phyloP scores from a whole-genome alignment of 225 moss, liverwort and hornwort species.

The Bryoerythrophyllum caledonicum region DNA sequence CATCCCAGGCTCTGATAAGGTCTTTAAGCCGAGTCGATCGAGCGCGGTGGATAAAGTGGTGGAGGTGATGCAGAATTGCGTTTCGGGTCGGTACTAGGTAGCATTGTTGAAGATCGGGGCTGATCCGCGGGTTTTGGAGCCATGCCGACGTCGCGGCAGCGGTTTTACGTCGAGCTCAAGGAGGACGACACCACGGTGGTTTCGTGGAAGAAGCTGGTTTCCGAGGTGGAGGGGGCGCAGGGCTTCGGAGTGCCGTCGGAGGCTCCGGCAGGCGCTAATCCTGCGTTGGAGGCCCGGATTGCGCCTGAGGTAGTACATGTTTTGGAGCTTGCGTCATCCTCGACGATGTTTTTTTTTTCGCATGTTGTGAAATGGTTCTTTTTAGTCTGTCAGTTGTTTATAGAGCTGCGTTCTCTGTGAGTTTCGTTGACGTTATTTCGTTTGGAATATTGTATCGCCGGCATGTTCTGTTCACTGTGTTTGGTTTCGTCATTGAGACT shows the following conservation, averaged over 20 bases:
- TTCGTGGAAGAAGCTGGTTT: slow-evolving; percentile 61
- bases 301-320: slow-evolving; percentile 70
- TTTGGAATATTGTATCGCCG: neutral
- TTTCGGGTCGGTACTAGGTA: neutral
- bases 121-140: slow-evolving; percentile 16
- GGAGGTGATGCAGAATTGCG: neutral
- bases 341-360: too few species aligned
- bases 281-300: slow-evolving; percentile 97
- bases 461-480: neutral
- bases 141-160: slow-evolving; percentile 66
- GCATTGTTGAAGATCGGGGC: neutral
- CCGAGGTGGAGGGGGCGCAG: slow-evolving; percentile 45
- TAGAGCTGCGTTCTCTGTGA: neutral
- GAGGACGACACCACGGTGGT: slow-evolving; percentile 57
- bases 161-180: slow-evolving; percentile 62
- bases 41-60: neutral
- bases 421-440: neutral
- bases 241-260: slow-evolving; percentile 49
- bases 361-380: neutral
- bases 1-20: neutral
- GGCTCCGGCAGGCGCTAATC: slow-evolving; percentile 94
- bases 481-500: slow-evolving; percentile 5
- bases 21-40: neutral
- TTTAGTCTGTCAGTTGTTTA: neutral
- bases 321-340: neutral